Percentiles rank a stretch among this genome's conserved stretches.
Evolutionary conservation across 768 basidiomycete species (phyloP).

Genomic region (Russula sp.): DNA sequence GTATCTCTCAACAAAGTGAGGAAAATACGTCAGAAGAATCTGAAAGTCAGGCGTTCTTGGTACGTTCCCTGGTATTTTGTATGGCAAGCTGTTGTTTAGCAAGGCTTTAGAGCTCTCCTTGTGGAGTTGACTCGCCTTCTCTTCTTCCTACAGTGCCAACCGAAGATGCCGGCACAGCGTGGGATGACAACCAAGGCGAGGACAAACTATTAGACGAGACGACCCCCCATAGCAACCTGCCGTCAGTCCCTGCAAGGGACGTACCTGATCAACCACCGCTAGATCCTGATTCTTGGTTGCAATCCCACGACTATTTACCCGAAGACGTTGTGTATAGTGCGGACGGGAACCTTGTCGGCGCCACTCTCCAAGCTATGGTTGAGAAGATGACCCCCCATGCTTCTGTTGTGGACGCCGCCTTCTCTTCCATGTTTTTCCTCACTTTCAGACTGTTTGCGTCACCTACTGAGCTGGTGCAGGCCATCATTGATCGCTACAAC

Average conservation of each 20-base stretch:
- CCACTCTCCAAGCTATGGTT: slow-evolving; percentile 82
- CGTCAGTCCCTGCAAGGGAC: slow-evolving; percentile 40
- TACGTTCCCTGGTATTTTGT: background rate
- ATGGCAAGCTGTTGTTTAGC: background rate
- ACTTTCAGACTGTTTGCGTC: slow-evolving; percentile 91
- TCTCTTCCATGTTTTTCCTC: slow-evolving; percentile 87
- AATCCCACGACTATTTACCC: slow-evolving; percentile 71
- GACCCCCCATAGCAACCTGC: slow-evolving; percentile 47
- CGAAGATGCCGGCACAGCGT: slow-evolving; percentile 52
- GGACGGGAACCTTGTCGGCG: slow-evolving; percentile 87
- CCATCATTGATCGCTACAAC: slow-evolving; percentile 79
- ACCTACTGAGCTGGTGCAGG: slow-evolving; percentile 67
- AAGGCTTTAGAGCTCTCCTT: slow-evolving; percentile 10
- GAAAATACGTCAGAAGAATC: background rate
- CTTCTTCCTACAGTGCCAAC: slow-evolving; percentile 43
- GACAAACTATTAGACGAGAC: slow-evolving; percentile 45
- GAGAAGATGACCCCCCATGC: slow-evolving; percentile 98
- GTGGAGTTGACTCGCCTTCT: slow-evolving; percentile 44
- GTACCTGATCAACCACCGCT: slow-evolving; percentile 25
- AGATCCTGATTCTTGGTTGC: slow-evolving; percentile 48
- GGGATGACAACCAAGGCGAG: slow-evolving; percentile 45
- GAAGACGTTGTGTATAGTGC: slow-evolving; percentile 87
- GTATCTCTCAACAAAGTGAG: background rate
- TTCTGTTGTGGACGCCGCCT: slow-evolving; percentile 79
- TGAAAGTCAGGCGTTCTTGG: slow-evolving; percentile 4